phyloP scores from a whole-genome alignment of 208 protist species.

The Trypanosoma boissoni region DNA sequence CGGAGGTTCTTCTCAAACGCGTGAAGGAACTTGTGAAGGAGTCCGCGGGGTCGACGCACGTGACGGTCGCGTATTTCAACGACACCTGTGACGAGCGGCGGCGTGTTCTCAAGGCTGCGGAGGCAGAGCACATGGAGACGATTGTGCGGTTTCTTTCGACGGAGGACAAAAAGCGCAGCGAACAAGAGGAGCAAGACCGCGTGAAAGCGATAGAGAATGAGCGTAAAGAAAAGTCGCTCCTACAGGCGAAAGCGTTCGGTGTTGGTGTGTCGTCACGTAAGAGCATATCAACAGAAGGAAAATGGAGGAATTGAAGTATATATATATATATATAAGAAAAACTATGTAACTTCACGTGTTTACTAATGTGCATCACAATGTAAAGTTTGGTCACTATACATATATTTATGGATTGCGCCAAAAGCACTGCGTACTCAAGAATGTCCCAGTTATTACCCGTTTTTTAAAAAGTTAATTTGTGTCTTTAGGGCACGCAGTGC shows the following conservation, averaged over 20 bases:
- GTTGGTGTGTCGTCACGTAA: not conserved
- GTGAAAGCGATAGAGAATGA: conserved; percentile 22
- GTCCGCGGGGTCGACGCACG: conserved; percentile 32
- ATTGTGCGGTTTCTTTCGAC: conserved; percentile 48
- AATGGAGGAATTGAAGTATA: not conserved
- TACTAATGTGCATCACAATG: too few relatives aligned
- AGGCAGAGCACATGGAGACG: conserved; percentile 26
- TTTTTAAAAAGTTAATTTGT: too few relatives aligned
- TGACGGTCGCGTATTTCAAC: conserved; percentile 48
- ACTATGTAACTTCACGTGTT: not conserved
- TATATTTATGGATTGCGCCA: conserved; percentile 1
- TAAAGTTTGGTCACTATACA: conserved; percentile 1
- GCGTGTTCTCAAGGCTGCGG: conserved; percentile 50
- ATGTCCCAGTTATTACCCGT: too few relatives aligned
- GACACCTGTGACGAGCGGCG: conserved; percentile 69
- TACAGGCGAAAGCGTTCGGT: conserved; percentile 20
- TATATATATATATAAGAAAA: not conserved
- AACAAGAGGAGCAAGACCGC: conserved; percentile 25
- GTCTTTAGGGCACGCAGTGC: too few relatives aligned
- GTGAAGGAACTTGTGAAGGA: conserved; percentile 29
- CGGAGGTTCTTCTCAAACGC: conserved; percentile 18
- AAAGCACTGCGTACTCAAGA: too few relatives aligned
- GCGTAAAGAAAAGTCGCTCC: conserved; percentile 24
- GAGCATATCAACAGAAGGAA: not conserved
- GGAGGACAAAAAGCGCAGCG: conserved; percentile 28